Conservation (phyloP, 495 filamentous ascomycete genomes). For the Hypoxylon perforatum region DNA sequence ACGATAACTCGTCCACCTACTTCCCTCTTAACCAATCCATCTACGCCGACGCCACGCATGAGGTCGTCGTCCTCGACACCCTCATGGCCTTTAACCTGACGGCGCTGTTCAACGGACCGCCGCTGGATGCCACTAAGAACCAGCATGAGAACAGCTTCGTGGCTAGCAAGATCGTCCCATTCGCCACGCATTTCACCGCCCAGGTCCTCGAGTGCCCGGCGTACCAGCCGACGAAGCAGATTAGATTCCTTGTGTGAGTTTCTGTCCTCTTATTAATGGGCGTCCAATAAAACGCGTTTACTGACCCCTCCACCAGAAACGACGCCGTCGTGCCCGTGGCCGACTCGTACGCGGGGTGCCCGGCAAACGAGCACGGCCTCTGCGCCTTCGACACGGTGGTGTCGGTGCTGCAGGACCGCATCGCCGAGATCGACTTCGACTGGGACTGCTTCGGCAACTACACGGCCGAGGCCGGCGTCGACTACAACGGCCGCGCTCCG, state of each 20-base stretch:
- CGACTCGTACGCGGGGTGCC: slow-evolving; percentile 40
- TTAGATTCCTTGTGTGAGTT: slow-evolving; percentile 46
- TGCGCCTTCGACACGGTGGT: slow-evolving; percentile 48
- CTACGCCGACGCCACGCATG: slow-evolving; percentile 62
- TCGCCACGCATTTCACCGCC: slow-evolving; percentile 43
- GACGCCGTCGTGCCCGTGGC: slow-evolving; percentile 46
- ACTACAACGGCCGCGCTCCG: slow-evolving; percentile 48
- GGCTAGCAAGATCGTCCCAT: slow-evolving; percentile 48
- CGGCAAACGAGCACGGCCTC: slow-evolving; percentile 39
- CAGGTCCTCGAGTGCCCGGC: slow-evolving; percentile 46
- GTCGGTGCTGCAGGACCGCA: slow-evolving; percentile 41
- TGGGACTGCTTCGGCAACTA: slow-evolving; percentile 49
- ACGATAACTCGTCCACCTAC: slow-evolving; percentile 51
- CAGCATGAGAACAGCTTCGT: slow-evolving; percentile 44
- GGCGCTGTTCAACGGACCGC: slow-evolving; percentile 46
- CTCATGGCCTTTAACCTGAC: slow-evolving; percentile 57
- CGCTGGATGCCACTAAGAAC: slow-evolving; percentile 42
- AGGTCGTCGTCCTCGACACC: slow-evolving; percentile 59
- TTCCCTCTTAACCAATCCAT: slow-evolving; percentile 59
- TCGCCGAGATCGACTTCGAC: slow-evolving; percentile 47
- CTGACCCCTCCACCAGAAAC: slow-evolving; percentile 23
- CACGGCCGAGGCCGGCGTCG: slow-evolving; percentile 35
- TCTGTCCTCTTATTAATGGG: neutral
- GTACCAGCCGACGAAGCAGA: slow-evolving; percentile 43
- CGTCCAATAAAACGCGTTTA: too few species aligned